Evolutionary conservation across 495 filamentous ascomycete species (phyloP), one percentile per base, ranked within the genome.

Genomic region (Xylaria bambusicola): DNA sequence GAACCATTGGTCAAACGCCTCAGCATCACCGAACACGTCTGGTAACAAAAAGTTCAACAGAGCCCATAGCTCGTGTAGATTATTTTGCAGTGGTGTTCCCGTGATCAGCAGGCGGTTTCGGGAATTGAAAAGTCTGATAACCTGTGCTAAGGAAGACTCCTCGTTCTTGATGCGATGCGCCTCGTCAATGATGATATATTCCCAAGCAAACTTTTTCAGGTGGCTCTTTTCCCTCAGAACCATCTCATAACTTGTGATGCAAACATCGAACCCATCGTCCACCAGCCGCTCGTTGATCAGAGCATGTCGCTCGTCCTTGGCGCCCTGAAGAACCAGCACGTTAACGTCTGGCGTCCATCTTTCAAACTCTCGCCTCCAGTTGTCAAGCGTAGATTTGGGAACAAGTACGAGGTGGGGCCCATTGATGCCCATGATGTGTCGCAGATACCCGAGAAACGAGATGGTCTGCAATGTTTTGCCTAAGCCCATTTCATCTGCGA

Each of bases 111-210:
- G 82, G 21, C 95, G 88, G 68, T 98, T 98, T 63, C 95, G 82
- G 7, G 95, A 99, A 75, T 93, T 92, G 81, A 99, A 98, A 27
- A 98, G 77, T 57, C 95, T 91, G 61, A 99, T 97, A 56, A 98
- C 95, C 65, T 99, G 94, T 1, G 95, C 92, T 4, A 99, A 80
- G 2, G 95, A 95, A 0, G 95, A 99, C 72, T 97, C 91, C 72
- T 99, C 95, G 73, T 99, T 99, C 77, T 99, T 99, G 79, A 99
- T 98, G 20, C 95, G 91, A 71, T 99, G 95, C 4, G 95, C 95
- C 70, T 99, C 95, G 67, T 99, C 95, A 54, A 99, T 96, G 71
- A 99, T 97, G 73, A 99, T 98, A 71, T 99, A 99, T 71, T 99
- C 94, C 95, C 95, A 99, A 0, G 95, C 92, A 68, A 98, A 95